Percentiles rank a stretch among this genome's conserved stretches.
Evolutionary conservation across 192 early-diverging fungal genomes (phyloP).

Genomic region (Pilobolus umbonatus): DNA sequence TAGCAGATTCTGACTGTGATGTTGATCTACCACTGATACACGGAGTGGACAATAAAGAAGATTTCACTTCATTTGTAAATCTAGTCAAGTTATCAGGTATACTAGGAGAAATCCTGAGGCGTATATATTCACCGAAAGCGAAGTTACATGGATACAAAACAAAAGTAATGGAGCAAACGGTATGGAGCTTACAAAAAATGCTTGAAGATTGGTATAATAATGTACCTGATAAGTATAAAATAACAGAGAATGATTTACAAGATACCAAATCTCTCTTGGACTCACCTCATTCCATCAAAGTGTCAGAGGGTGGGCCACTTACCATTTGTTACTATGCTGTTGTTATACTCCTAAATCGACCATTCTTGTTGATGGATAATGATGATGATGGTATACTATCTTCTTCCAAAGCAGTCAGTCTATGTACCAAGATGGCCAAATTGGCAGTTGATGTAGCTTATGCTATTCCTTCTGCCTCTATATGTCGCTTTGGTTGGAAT

Average conservation of each 20-base stretch:
- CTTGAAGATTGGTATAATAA: slow-evolving; percentile 26
- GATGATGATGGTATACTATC: background rate
- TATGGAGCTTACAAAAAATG: slow-evolving; percentile 22
- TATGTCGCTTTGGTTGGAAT: slow-evolving; percentile 25
- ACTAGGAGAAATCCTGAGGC: slow-evolving; percentile 27
- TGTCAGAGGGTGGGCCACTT: slow-evolving; percentile 16
- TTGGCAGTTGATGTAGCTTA: slow-evolving; percentile 19
- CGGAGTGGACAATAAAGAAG: slow-evolving; percentile 1
- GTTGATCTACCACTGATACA: slow-evolving; percentile 24
- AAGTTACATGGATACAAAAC: slow-evolving; percentile 20
- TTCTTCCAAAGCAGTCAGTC: background rate
- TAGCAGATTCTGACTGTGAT: slow-evolving; percentile 41
- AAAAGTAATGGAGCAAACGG: slow-evolving; percentile 12
- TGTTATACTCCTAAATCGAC: slow-evolving; percentile 27
- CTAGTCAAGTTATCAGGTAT: slow-evolving; percentile 32
- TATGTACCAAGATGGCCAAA: slow-evolving; percentile 20
- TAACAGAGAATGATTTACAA: slow-evolving; percentile 6
- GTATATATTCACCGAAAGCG: slow-evolving; percentile 33
- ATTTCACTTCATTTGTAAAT: slow-evolving; percentile 26
- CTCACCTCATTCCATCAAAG: background rate
- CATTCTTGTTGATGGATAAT: slow-evolving; percentile 25
- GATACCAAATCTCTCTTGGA: background rate
- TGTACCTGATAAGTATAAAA: slow-evolving; percentile 14
- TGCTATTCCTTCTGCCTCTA: background rate
- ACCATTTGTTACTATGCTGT: slow-evolving; percentile 32